These are phyloP conservation scores for Tricholoma flavovirens DNA, from an alignment of 768 basidiomycete species.

Conservation along the genomic window DNA sequence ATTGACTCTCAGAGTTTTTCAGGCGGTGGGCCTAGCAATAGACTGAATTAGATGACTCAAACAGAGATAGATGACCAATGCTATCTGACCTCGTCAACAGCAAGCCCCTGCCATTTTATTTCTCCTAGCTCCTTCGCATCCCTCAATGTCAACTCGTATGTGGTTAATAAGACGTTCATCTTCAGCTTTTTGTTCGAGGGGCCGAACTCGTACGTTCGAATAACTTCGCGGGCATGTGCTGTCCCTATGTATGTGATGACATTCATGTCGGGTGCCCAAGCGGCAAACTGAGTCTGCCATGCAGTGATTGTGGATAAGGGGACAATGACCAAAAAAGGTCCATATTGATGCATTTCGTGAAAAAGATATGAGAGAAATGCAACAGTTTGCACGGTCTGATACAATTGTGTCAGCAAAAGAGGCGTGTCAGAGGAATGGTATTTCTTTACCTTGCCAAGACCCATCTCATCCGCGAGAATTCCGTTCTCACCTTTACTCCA, in stretches of 20 bases:
- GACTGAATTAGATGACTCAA: conserved; percentile 13
- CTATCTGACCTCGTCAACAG: conserved; percentile 83
- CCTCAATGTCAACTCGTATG: conserved; percentile 91
- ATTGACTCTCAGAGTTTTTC: conserved; percentile 96
- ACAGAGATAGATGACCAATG: background rate
- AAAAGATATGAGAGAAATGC: conserved; percentile 92
- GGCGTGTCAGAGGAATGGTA: background rate
- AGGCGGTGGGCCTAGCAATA: conserved; percentile 84
- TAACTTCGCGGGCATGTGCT: conserved; percentile 80
- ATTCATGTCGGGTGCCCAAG: conserved; percentile 96
- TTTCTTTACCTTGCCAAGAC: conserved; percentile 78
- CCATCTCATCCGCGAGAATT: conserved; percentile 99
- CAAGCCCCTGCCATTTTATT: conserved; percentile 96
- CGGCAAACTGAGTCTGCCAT: conserved; percentile 92
- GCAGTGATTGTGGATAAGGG: conserved; percentile 97
- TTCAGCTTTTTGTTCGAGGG: conserved; percentile 82
- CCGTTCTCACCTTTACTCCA: conserved; percentile 96
- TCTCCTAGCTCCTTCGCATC: conserved; percentile 84
- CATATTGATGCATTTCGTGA: conserved; percentile 88
- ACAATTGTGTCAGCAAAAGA: background rate
- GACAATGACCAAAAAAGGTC: conserved; percentile 96
- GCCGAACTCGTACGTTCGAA: conserved; percentile 90
- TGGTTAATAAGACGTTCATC: conserved; percentile 96
- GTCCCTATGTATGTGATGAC: conserved; percentile 96
- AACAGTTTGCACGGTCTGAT: conserved; percentile 91